These are phyloP conservation scores for Trichosanthes truncata DNA, from an alignment of 306 rosid genomes.

Conservation along the genomic window DNA sequence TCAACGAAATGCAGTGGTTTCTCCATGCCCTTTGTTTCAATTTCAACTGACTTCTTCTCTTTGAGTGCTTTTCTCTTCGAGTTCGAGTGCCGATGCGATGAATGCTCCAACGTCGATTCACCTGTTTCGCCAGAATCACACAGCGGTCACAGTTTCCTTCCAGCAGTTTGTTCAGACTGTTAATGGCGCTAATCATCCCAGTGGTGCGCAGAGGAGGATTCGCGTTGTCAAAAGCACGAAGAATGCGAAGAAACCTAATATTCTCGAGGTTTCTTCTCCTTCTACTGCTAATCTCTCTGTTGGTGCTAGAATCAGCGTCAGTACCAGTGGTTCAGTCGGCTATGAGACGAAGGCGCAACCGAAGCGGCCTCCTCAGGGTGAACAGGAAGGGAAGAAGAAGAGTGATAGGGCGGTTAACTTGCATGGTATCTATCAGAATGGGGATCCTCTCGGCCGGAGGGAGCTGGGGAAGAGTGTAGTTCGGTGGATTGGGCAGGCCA, in stretches of 20 bases:
- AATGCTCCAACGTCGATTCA: not conserved
- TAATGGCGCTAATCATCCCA: not conserved
- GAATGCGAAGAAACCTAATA: not conserved
- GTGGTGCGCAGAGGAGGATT: not conserved
- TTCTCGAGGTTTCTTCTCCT: not conserved
- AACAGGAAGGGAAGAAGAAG: not conserved
- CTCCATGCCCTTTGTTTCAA: not conserved
- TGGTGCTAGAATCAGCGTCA: not conserved
- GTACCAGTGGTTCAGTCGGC: not conserved
- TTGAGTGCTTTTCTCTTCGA: not conserved
- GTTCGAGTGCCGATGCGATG: not conserved
- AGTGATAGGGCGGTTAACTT: not conserved
- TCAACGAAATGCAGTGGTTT: not conserved
- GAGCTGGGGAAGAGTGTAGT: slow-evolving; percentile 60
- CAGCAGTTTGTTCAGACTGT: slow-evolving; percentile 8
- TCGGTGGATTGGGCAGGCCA: slow-evolving; percentile 52
- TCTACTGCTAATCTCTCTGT: not conserved
- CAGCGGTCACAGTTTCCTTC: not conserved
- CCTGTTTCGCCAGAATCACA: slow-evolving; percentile 5
- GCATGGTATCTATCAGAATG: slow-evolving; percentile 25
- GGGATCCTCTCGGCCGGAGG: slow-evolving; percentile 62
- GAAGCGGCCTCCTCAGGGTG: not conserved
- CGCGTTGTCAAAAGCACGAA: not conserved
- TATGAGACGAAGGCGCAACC: not conserved
- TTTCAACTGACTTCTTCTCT: not conserved